Evolutionary conservation across 148 eudicot species (phyloP), one percentile per base, ranked within the genome.

Genomic region (Vaccinium myrtillus): DNA sequence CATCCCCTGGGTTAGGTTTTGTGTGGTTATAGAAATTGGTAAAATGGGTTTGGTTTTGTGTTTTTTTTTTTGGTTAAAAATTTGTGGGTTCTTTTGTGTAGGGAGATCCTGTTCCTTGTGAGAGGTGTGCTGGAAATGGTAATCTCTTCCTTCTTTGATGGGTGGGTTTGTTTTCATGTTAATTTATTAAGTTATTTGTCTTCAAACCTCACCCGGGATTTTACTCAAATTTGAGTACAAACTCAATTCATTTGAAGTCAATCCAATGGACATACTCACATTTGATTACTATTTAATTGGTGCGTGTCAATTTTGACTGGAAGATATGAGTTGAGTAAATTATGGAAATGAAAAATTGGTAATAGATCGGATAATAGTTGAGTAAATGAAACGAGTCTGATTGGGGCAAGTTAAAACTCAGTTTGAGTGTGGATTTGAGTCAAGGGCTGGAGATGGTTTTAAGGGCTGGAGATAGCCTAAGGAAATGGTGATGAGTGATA

Each of bases 61-160:
- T 23, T 16, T 78, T 21, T 50, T 32, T 53, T 14, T 27, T 61
- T 78, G 46, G 30, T 53, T 43, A 78, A 78, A n/a, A 50, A 23
- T 49, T 77, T 30, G 16, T 77, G 58, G 54, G 8, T 53, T 78
- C 48, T 79, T 55, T 49, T 77, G 79, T 89, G 91, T 90, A 94
- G 98, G 98, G 98, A 80, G 98, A 94, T 90, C 98, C 98, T 69
- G 94, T 93, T 78, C 94, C 98, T 59, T 94, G 98, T 89, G 94
- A 94, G 11, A 91, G 93, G 73, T 94, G 98, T 86, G 96, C 91
- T 77, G 98, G 96, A 56, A 94, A 94, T 85, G 98, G 98, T 94
- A 91, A 77, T 75, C 82, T n/a, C 21, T 87, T 61, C 46, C 73
- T 51, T 67, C 50, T 36, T 32, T 69, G 50, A 32, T 32, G 9